Base-by-base conservation (phyloP, 495 filamentous ascomycete genomes). In the Aspergillus saccharolyticus region DNA sequence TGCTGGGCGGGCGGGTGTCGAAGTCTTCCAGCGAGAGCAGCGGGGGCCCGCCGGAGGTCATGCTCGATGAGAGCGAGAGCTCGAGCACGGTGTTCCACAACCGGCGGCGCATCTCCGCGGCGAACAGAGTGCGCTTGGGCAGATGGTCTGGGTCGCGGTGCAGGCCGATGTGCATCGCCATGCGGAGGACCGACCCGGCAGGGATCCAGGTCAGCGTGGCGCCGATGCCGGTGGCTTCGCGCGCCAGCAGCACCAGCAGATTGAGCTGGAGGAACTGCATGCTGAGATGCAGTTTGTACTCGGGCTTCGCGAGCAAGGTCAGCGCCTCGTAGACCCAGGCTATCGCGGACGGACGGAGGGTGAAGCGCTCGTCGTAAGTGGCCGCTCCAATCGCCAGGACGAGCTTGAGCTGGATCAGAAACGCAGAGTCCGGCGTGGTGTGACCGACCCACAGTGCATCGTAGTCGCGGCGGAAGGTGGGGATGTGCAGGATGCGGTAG, bases 81-180 rank as follows among this genome's bases (percentile, higher is more conserved):
- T 86, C 84, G 18, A 86, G 20, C 4, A 84, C 74, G 1, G 80
- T 83, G 44, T 81, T 82, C 85, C 85, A 87, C 10, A 89, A 61
- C 39, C 85, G 70, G 9, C 84, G 69, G 3, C 83, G 77, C 70
- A 85, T 78, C 62, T 89, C 85, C 4, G 74, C 64, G 1, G 58
- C 57, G 16, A 80, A 74, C 22, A 67, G n/a, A 5, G 74, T 57
- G 59, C 75, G 74, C 10, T 53, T 52, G 0, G 73, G 75, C 12
- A 82, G 70, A 57, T 75, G 57, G 20, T 63, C 66, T 0, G 84
- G 83, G 44, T 87, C 84, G 4, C 78, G 70, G 57, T 89, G 83
- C 12, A 87, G 70, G 1, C 85, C 86, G 70, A 87, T 83, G 46
- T 74, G 73, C 49, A 87, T 73, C 33, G 83, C 84, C 2, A 71